Conservation (phyloP, 768 basidiomycete species). For the Cystoderma amianthinum region DNA sequence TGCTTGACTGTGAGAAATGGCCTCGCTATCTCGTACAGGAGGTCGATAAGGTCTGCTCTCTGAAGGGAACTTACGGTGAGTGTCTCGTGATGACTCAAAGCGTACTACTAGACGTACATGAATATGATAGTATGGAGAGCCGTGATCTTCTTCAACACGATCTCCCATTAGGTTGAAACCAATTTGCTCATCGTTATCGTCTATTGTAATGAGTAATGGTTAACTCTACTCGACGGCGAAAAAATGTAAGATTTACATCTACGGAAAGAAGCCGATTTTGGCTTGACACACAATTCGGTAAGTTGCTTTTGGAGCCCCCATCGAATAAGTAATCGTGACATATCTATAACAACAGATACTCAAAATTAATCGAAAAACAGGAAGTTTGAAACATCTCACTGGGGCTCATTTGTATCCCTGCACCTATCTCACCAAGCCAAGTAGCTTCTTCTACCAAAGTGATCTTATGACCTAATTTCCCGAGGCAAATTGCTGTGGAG, state of each 20-base stretch:
- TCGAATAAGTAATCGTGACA: conserved; percentile 36
- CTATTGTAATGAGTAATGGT: too few relatives aligned
- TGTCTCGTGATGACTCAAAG: too few relatives aligned
- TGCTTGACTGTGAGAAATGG: conserved; percentile 28
- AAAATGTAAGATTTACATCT: too few relatives aligned
- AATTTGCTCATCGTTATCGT: too few relatives aligned
- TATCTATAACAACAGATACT: too few relatives aligned
- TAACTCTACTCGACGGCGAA: too few relatives aligned
- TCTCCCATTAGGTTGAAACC: too few relatives aligned
- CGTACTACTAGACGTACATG: too few relatives aligned
- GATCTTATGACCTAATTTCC: conserved; percentile 39
- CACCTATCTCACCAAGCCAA: conserved; percentile 36
- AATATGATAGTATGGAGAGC: too few relatives aligned
- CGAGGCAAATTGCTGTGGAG: conserved; percentile 35
- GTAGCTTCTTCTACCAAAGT: conserved; percentile 38
- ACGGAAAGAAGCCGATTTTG: conserved; percentile 28
- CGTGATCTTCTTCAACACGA: too few relatives aligned
- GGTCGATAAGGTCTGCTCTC: conserved; percentile 40
- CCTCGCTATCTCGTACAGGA: conserved; percentile 26
- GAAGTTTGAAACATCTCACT: too few relatives aligned
- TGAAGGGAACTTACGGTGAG: conserved; percentile 30
- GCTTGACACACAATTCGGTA: conserved; percentile 26
- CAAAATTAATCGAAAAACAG: too few relatives aligned
- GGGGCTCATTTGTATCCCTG: conserved; percentile 40
- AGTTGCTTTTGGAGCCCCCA: conserved; percentile 44